Evolutionary conservation across 2,329 filamentous ascomycete genomes (phyloP), one percentile per base, ranked within the genome.

Genomic region (Xylaria sp.): DNA sequence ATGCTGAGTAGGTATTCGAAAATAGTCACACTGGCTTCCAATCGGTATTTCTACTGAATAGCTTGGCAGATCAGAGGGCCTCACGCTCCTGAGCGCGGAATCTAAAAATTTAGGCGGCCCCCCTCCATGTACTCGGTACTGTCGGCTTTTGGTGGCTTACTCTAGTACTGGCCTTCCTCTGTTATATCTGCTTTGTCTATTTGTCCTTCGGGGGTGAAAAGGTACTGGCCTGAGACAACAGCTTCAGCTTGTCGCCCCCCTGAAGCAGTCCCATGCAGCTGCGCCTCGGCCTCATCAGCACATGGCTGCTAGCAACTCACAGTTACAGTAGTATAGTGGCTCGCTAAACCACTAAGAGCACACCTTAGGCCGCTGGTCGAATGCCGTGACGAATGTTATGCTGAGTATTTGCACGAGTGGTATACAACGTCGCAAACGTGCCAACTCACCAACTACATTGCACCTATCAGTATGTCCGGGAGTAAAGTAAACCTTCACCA

Each of bases 181-280:
- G 10, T 18, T 25, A 0, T 41, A 12, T n/a, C 13, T 62, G 8
- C 15, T 41, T 28, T 51, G 20, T 28, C 50, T 3, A 31, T 18
- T 51, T 51, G 9, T 28, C 50, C 25, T 34, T 18, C 12, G 25
- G 15, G 34, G 13, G 15, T 54, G 13, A 54, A 34, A n/a, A 18
- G 51, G 51, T 28, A 15, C 56, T 28, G 48, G 44, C 25, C 25
- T 59, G 57, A 59, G 41, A 50, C 41, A 46, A 46, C 4, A 46
- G 39, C 23, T 34, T 59, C 25, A 59, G 57, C 25, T 59, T 13
- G 18, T 50, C 15, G 28, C 18, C 52, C 18, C 52, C 51, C 52
- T 55, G 52, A 23, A 37, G 15, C 52, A 55, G 15, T 12, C 10
- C 18, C 8, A 20, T 55, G 31, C 28, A 55, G 52, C 52, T 37